Evolutionary conservation across 1,139 yeast species (phyloP), one percentile per base, ranked within the genome.

Genomic region (Meyerozyma athensensis): DNA sequence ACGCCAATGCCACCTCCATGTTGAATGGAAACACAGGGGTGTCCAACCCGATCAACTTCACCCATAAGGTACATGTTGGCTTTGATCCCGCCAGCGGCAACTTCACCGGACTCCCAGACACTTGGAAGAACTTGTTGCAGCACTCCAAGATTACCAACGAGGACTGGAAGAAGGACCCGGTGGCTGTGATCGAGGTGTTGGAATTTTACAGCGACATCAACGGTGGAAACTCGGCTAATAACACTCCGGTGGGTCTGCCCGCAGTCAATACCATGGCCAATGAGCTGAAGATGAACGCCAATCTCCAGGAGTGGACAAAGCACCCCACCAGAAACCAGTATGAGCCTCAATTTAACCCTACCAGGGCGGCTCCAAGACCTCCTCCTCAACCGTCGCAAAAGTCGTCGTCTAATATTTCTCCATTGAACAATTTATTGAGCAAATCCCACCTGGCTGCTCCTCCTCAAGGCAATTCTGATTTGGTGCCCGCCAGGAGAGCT

Each of bases 151-250:
- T 84, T 48, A 83, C 92, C 4, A 82, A 81, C 47, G 92, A 83
- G 50, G 94, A 84, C 60, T 81, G 87, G 83, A 80, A 83, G 41
- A 82, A 81, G 50, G 87, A 84, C 52, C 90, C 94, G 1, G 85
- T 81, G 20, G 94, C 94, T 0, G 92, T 76, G 30, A 89, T 92
- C 47, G 97, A 92, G 54, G 98, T 90, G 2, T 76, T 94, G 54
- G 95, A 87, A 50, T 92, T 94, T 56, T 87, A 86, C 56, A 72
- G 71, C 10, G 75, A 72, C 42, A 69, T 68, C 43, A 65, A 64
- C 46, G 66, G 66, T 36, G 63, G 62, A n/a, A 47, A 43, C 35
- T 54, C 63, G 5, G 53, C 58, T 24, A 49, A 53, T 3, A 51
- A 52, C 33, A 65, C 72, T 16, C 72, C 73, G 3, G 41, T 45